Percentiles rank a stretch among this genome's conserved stretches.
Conservation (phyloP, 441 rosid genomes). For the Gossypium aridum region DNA sequence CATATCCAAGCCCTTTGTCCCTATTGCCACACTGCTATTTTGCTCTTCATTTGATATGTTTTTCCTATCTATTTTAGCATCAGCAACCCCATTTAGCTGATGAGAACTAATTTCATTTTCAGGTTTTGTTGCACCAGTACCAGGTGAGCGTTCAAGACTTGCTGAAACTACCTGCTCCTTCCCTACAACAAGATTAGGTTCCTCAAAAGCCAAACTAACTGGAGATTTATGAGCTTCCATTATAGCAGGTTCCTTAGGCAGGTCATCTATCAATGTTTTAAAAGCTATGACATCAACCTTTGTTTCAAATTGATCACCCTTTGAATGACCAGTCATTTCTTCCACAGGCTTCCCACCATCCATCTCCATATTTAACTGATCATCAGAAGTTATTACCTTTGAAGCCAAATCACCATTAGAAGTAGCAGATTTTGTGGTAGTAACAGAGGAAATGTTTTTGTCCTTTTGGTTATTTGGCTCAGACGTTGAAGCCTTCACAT, state of each 20-base stretch:
- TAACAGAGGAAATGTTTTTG: slow-evolving; percentile 34
- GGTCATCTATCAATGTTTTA: not conserved
- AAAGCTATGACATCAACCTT: slow-evolving; percentile 32
- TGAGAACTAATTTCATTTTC: slow-evolving; percentile 34
- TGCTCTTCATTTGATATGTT: slow-evolving; percentile 33
- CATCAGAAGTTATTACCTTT: slow-evolving; percentile 36
- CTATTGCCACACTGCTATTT: slow-evolving; percentile 30
- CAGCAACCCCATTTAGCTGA: slow-evolving; percentile 41
- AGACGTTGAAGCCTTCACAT: slow-evolving; percentile 43
- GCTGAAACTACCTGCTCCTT: slow-evolving; percentile 38
- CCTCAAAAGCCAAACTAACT: slow-evolving; percentile 25
- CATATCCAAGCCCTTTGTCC: slow-evolving; percentile 50
- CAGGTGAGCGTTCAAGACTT: slow-evolving; percentile 32
- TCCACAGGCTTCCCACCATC: slow-evolving; percentile 39
- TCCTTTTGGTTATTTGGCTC: slow-evolving; percentile 61
- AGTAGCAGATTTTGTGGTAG: slow-evolving; percentile 38
- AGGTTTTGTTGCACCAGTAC: slow-evolving; percentile 28
- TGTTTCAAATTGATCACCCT: slow-evolving; percentile 31
- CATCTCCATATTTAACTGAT: slow-evolving; percentile 38
- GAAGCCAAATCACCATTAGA: slow-evolving; percentile 56
- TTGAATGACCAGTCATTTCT: slow-evolving; percentile 28
- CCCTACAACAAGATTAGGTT: slow-evolving; percentile 32
- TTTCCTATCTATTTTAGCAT: slow-evolving; percentile 33
- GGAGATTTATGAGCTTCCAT: slow-evolving; percentile 27
- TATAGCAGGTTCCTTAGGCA: slow-evolving; percentile 26